Evolutionary conservation across 2,329 filamentous ascomycete species (phyloP), one percentile per base, ranked within the genome.

Genomic region (Neoarthrinium moseri): DNA sequence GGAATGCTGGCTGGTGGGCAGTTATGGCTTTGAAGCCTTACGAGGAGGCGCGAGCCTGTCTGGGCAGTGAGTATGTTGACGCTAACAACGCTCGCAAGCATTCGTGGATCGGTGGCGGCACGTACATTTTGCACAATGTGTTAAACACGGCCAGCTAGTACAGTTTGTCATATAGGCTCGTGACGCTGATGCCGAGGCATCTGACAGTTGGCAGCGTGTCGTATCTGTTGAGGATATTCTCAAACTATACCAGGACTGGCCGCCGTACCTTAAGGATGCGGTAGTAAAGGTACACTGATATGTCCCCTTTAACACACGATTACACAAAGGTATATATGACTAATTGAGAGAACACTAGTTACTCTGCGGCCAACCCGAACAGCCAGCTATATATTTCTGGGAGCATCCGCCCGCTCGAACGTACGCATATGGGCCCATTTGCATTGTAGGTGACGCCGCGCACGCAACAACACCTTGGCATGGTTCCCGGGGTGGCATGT

Each of bases 21-120:
- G 29, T 60, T n/a, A 56, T 56, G 54, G 48, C 47, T 12, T 46
- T 58, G 10, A 41, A 53, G 17, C 48, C 57, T 3, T 59, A 49
- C 32, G 49, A 22, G 0, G 44, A 56, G 13, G 56, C 51, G n/a
- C 50, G 38, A 20, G 44, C 45, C 5, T 53, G 49, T 11, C 27
- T 59, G 5, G 56, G 55, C 4, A 22, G 48, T 13, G 43, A 38
- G 2, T 38, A 50, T 2, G 32, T 60, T 3, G 27, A 56, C 18
- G 5, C 40, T 4, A 40, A 52, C 4, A 49, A 59, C 17, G 54
- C 57, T 5, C 56, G 54, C 8, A 54, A 59, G 26, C 56, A 58
- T 26, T 30, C 35, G 0, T 60, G 59, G 55, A 33, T 52, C 17
- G 58, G 54, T 1, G 11, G 56, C 1, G 36, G 45, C 4, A 27